phyloP scores from a whole-genome alignment of 805 yeast species.

The Millerozyma acaciae region DNA sequence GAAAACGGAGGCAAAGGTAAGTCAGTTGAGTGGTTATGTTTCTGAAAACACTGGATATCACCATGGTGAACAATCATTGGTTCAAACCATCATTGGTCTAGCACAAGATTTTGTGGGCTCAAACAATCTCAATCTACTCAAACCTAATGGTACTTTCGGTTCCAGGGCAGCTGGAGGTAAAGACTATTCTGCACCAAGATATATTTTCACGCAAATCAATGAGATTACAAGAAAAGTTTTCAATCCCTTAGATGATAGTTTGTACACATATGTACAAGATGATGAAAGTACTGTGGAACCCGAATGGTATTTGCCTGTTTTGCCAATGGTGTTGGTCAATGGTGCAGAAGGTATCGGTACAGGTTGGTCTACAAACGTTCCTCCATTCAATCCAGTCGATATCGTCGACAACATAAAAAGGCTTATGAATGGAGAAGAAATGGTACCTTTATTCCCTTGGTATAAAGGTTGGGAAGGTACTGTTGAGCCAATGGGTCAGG shows the following conservation, averaged over 20 bases:
- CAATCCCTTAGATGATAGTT: conserved; percentile 73
- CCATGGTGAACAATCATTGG: conserved; percentile 88
- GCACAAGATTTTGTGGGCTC: conserved; percentile 96
- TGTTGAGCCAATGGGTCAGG: conserved; percentile 59
- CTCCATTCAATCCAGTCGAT: conserved; percentile 84
- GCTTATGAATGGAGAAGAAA: conserved; percentile 68
- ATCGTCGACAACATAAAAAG: conserved; percentile 69
- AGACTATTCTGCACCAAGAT: conserved; percentile 97
- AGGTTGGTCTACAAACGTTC: conserved; percentile 95
- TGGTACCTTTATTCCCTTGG: conserved; percentile 85
- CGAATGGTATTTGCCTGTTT: conserved; percentile 88
- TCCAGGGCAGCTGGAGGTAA: conserved; percentile 96
- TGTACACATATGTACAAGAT: conserved; percentile 78
- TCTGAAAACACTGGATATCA: conserved; percentile 89
- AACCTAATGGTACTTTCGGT: conserved; percentile 96
- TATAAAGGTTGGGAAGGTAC: conserved; percentile 92
- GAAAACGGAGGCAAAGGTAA: conserved; percentile 76
- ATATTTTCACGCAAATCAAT: conserved; percentile 82
- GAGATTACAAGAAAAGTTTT: conserved; percentile 74
- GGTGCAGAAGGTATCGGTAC: conserved; percentile 99
- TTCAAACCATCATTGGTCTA: conserved; percentile 85
- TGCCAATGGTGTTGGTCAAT: conserved; percentile 92
- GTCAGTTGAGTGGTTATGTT: conserved; percentile 85
- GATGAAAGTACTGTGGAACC: conserved; percentile 95
- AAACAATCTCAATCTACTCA: conserved; percentile 76